Percentiles rank a stretch among this genome's conserved stretches.
Evolutionary conservation across 495 filamentous ascomycete species (phyloP).

Genomic region (Neurospora tetraspora): DNA sequence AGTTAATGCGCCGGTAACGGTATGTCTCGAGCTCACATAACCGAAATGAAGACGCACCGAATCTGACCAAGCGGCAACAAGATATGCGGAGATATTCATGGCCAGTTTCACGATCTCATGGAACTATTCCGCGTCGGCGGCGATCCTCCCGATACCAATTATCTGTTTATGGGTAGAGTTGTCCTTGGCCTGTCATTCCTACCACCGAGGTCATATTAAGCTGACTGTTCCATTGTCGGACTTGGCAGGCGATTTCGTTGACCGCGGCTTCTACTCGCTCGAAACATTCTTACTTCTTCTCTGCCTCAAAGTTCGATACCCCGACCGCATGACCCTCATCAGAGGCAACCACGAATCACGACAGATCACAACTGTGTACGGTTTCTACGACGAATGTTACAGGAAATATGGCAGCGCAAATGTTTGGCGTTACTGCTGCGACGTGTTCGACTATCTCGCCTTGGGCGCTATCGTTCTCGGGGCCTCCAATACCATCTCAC

Average conservation of each 20-base stretch:
- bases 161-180: slow-evolving; percentile 81
- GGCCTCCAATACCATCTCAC: slow-evolving; percentile 61
- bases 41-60: not conserved
- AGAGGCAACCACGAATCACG: slow-evolving; percentile 95
- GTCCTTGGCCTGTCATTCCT: not conserved
- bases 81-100: slow-evolving; percentile 98
- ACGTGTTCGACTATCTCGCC: slow-evolving; percentile 96
- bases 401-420: slow-evolving; percentile 97
- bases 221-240: not conserved
- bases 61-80: slow-evolving; percentile 11
- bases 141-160: slow-evolving; percentile 93
- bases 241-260: slow-evolving; percentile 76
- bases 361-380: slow-evolving; percentile 96
- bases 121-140: slow-evolving; percentile 95
- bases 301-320: slow-evolving; percentile 94
- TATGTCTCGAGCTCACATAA: slow-evolving; percentile 18
- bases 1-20: slow-evolving; percentile 90
- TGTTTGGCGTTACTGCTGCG: slow-evolving; percentile 97
- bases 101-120: slow-evolving; percentile 98
- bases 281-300: slow-evolving; percentile 93
- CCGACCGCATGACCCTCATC: slow-evolving; percentile 94
- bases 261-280: slow-evolving; percentile 95
- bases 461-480: slow-evolving; percentile 90
- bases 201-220: not conserved
- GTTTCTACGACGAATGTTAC: slow-evolving; percentile 97